Conservation (phyloP, 306 rosid species). For the Acacia melanoxylon region DNA sequence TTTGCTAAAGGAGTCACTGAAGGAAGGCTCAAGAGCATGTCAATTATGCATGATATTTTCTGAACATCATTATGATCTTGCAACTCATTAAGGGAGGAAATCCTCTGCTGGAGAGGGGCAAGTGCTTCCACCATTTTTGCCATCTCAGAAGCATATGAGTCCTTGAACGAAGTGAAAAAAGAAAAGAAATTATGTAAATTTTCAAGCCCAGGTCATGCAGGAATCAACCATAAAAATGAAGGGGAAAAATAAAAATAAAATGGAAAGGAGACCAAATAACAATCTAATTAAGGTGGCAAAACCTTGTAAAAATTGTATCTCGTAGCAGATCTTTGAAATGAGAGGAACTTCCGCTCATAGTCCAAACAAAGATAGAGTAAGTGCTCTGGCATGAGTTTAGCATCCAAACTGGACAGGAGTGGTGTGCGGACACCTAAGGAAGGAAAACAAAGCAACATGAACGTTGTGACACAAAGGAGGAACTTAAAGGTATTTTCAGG, state of each 20-base stretch:
- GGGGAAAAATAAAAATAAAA: not conserved
- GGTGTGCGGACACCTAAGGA: constrained; percentile 54
- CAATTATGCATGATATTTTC: constrained; percentile 57
- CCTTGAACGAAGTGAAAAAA: constrained; percentile 44
- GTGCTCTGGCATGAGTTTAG: constrained; percentile 77
- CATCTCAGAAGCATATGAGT: constrained; percentile 77
- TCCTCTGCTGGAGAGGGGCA: constrained; percentile 54
- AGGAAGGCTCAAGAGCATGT: constrained; percentile 73
- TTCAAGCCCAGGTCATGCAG: constrained; percentile 25
- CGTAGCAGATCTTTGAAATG: constrained; percentile 41
- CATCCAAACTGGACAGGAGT: constrained; percentile 61
- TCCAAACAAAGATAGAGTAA: constrained; percentile 72
- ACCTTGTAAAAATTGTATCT: constrained; percentile 90
- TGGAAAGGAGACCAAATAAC: not conserved
- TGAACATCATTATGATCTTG: constrained; percentile 67
- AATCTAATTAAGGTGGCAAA: constrained; percentile 10
- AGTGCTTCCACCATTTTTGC: constrained; percentile 70
- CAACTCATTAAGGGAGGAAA: constrained; percentile 52
- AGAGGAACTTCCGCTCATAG: constrained; percentile 47
- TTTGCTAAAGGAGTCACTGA: constrained; percentile 68
- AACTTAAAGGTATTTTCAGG: constrained; percentile 3
- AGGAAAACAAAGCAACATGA: not conserved
- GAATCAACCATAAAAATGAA: not conserved
- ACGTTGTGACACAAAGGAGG: not conserved
- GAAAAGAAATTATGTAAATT: constrained; percentile 5